phyloP scores from a whole-genome alignment of 1,284 basidiomycete genomes.

The Ceratobasidium theobromae region DNA sequence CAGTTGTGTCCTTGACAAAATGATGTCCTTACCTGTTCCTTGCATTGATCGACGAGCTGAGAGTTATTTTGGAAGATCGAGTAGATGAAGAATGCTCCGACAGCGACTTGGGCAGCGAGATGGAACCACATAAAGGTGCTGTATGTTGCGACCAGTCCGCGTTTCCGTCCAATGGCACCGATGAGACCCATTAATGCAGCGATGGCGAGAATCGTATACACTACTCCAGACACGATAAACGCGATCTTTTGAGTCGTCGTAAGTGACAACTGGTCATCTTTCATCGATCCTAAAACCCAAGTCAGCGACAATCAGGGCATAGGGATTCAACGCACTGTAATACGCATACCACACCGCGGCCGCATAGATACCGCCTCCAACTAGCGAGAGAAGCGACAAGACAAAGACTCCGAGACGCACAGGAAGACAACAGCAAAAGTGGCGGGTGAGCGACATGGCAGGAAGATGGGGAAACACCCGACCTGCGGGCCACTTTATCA shows the following conservation, averaged over 20 bases:
- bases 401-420: slow-evolving; percentile 60
- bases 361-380: slow-evolving; percentile 50
- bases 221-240: slow-evolving; percentile 13
- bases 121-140: slow-evolving; percentile 54
- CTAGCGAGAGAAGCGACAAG: slow-evolving; percentile 54
- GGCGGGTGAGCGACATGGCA: slow-evolving; percentile 26
- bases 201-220: slow-evolving; percentile 15
- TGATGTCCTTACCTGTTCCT: not conserved
- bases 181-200: slow-evolving; percentile 50
- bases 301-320: not conserved
- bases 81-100: slow-evolving; percentile 55
- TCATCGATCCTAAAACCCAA: not conserved
- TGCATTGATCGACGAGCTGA: slow-evolving; percentile 35
- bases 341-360: slow-evolving; percentile 13
- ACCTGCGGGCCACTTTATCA: not conserved
- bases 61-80: slow-evolving; percentile 52
- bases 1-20: not conserved
- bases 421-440: slow-evolving; percentile 63
- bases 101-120: slow-evolving; percentile 51
- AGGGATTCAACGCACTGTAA: not conserved
- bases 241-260: slow-evolving; percentile 17
- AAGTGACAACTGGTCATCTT: not conserved
- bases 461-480: not conserved
- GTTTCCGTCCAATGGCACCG: slow-evolving; percentile 60
- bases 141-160: slow-evolving; percentile 57